Conservation (phyloP, 2,329 filamentous ascomycete genomes). For the Alternaria dauci region DNA sequence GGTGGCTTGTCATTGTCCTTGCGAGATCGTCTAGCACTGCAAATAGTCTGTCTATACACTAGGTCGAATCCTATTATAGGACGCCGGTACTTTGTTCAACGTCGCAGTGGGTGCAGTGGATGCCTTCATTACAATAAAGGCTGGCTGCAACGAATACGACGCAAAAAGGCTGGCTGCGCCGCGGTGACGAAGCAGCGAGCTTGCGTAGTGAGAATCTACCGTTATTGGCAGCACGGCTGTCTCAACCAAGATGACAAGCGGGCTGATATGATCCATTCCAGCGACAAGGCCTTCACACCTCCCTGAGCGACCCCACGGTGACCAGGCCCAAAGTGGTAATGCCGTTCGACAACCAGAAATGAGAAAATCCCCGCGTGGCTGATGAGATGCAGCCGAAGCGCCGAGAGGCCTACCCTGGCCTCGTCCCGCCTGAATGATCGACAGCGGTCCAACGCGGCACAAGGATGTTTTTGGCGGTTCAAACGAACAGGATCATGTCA, state of each 20-base stretch:
- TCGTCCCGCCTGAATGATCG: constrained; percentile 49
- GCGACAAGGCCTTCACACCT: constrained; percentile 25
- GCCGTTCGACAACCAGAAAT: constrained; percentile 48
- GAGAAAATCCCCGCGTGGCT: constrained; percentile 44
- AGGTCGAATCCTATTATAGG: constrained; percentile 6
- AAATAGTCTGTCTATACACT: constrained; percentile 13
- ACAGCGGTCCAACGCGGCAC: constrained; percentile 44
- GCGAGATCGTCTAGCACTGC: constrained; percentile 10
- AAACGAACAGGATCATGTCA: constrained; percentile 46
- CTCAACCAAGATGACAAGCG: constrained; percentile 24
- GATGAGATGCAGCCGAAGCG: constrained; percentile 48
- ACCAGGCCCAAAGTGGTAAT: constrained; percentile 43
- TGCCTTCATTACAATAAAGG: constrained; percentile 19
- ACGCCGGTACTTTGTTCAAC: constrained; percentile 5
- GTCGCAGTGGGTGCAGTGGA: constrained; percentile 13
- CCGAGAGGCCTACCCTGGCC: constrained; percentile 41
- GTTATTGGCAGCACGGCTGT: constrained; percentile 17
- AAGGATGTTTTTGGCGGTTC: constrained; percentile 37
- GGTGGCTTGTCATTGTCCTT: constrained; percentile 16
- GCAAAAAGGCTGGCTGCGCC: constrained; percentile 26
- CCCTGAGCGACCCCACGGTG: constrained; percentile 39
- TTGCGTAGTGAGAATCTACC: constrained; percentile 20
- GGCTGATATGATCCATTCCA: constrained; percentile 17
- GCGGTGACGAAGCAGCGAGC: constrained; percentile 28
- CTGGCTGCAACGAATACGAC: constrained; percentile 23